These are phyloP conservation scores for Globisporangium echinulatum DNA, from an alignment of 352 stramenopile genomes.

Conservation along the genomic window DNA sequence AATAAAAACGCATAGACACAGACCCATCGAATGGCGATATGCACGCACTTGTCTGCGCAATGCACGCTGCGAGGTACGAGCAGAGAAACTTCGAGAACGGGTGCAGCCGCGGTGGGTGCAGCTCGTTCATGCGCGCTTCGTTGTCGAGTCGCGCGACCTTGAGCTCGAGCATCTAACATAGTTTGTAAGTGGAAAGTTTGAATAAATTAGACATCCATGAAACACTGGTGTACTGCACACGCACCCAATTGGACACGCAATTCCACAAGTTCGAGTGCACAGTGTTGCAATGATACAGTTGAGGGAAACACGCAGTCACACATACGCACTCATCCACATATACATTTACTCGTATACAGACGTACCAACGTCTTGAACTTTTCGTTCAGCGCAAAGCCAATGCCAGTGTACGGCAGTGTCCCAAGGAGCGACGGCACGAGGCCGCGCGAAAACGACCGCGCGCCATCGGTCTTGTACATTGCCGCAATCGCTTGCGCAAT, in stretches of 20 bases:
- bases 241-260: too few species aligned
- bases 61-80: constrained; percentile 78
- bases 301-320: neutral
- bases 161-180: constrained; percentile 36
- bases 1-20: neutral
- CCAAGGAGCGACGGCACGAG: constrained; percentile 73
- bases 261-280: too few species aligned
- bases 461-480: constrained; percentile 76
- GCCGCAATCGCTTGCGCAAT: constrained; percentile 56
- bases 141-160: constrained; percentile 27
- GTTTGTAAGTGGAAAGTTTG: too few species aligned
- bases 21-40: constrained; percentile 1
- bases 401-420: constrained; percentile 82
- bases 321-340: neutral
- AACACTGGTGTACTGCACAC: too few species aligned
- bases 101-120: constrained; percentile 29
- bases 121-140: constrained; percentile 13
- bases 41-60: constrained; percentile 71
- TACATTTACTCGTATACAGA: neutral
- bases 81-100: constrained; percentile 79
- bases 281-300: neutral
- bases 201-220: too few species aligned
- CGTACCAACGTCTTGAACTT: constrained; percentile 71
- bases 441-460: constrained; percentile 59
- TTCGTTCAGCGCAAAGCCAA: constrained; percentile 82